Evolutionary conservation across 2,329 filamentous ascomycete genomes (phyloP), one percentile per base, ranked within the genome.

Genomic region (Aspergillus carbonarius): DNA sequence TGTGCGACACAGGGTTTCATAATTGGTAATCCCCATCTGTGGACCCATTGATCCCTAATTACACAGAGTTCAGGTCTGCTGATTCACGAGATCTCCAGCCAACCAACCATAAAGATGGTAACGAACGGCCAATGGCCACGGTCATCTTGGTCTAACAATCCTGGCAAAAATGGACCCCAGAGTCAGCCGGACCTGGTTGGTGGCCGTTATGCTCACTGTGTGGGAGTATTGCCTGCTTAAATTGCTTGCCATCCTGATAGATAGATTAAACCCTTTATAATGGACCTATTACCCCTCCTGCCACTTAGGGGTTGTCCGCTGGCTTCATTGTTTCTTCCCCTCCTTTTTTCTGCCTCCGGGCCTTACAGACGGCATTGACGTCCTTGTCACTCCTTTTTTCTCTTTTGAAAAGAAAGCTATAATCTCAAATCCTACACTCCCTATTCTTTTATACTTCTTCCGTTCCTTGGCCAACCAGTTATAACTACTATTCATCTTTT

Each of bases 381-480:
- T 62, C 55, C 18, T 59, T 63, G n/a, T 49, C 55, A 47, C 56
- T 57, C 58, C 40, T 60, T 60, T 57, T 23, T 23, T n/a, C 40
- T 60, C 59, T 57, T n/a, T n/a, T 27, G n/a, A 30, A 18, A 12
- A 17, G 15, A 40, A 20, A 18, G 37, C 9, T 40, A 40, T 17
- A 39, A 18, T 18, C 18, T 17, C n/a, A 10, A 40, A 3, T 30
- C 15, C 32, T 52, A 17, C 49, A 51, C 27, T 52, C 20, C 15
- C 13, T 37, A 18, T 34, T 20, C 40, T 32, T 2, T 55, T 57
- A 37, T 37, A 20, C 17, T 46, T 23, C 23, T 57, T 23, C 40
- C 20, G 47, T 30, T 40, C 17, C 5, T 48, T 54, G 32, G 15
- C 32, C 13, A 47, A 23, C 10, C 34, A 20, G 10, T 23, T 20